Percentiles rank a stretch among this genome's conserved stretches.
phyloP scores from a whole-genome alignment of 177 flowering plant species.

The Vitis hybrid region DNA sequence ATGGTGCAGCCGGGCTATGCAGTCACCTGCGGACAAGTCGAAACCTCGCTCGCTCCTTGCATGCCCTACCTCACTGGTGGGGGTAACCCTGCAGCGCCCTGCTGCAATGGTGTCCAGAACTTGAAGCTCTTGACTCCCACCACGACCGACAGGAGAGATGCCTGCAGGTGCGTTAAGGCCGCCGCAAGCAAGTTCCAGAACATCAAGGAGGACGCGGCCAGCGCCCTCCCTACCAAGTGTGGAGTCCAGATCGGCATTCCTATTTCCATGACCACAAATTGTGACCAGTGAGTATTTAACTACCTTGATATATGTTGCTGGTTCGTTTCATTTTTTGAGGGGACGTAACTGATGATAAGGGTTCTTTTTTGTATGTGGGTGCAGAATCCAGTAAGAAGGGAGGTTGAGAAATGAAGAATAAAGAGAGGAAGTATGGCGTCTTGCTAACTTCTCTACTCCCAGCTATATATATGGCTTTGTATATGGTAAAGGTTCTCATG shows the following conservation, averaged over 20 bases:
- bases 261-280: conserved; percentile 16
- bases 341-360: too few species aligned
- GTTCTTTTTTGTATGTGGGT: too few species aligned
- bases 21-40: conserved; percentile 18
- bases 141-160: conserved; percentile 16
- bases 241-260: conserved; percentile 10
- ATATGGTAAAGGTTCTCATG: too few species aligned
- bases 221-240: conserved; percentile 20
- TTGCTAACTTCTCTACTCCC: too few species aligned
- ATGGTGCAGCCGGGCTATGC: not conserved
- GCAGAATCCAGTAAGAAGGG: too few species aligned
- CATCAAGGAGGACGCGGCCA: conserved; percentile 22
- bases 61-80: conserved; percentile 23
- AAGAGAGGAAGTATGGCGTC: too few species aligned
- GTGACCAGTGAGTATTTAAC: conserved; percentile 14
- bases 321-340: too few species aligned
- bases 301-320: not conserved
- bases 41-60: conserved; percentile 17
- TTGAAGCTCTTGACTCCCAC: conserved; percentile 5
- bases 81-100: conserved; percentile 15
- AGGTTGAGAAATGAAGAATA: too few species aligned
- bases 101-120: conserved; percentile 29
- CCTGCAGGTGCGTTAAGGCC: conserved; percentile 27
- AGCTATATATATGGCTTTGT: too few species aligned
- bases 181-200: conserved; percentile 17